Percentiles rank a stretch among this genome's conserved stretches.
These are phyloP conservation scores for Colletotrichum graminicola DNA, from an alignment of 2,329 filamentous ascomycete species.

Conservation along the genomic window DNA sequence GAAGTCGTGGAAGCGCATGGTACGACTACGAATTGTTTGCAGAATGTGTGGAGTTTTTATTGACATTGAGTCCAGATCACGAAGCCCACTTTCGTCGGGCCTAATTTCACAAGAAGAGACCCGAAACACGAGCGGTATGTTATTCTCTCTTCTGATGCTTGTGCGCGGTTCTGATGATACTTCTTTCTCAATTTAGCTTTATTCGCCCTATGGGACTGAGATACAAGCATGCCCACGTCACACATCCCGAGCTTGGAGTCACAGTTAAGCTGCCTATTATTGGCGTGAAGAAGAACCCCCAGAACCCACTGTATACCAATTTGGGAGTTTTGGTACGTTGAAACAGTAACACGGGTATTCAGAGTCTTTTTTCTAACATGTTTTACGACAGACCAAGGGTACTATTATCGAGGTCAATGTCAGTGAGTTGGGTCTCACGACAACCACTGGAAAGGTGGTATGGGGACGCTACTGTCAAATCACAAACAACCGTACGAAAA, in stretches of 20 bases:
- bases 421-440: slow-evolving; percentile 89
- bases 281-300: slow-evolving; percentile 75
- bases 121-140: slow-evolving; percentile 74
- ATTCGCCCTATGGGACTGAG: slow-evolving; percentile 62
- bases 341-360: slow-evolving; percentile 56
- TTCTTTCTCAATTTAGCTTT: slow-evolving; percentile 49
- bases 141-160: not conserved
- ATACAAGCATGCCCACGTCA: slow-evolving; percentile 67
- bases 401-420: slow-evolving; percentile 85
- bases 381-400: not conserved
- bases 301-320: slow-evolving; percentile 91
- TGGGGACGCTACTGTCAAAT: slow-evolving; percentile 90
- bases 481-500: slow-evolving; percentile 48
- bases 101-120: slow-evolving; percentile 88
- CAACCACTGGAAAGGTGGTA: slow-evolving; percentile 90
- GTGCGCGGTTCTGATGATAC: not conserved
- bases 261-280: slow-evolving; percentile 77
- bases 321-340: slow-evolving; percentile 88
- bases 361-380: not conserved
- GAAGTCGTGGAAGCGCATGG: slow-evolving; percentile 82
- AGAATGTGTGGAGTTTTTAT: slow-evolving; percentile 55
- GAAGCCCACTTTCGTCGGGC: slow-evolving; percentile 90
- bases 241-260: slow-evolving; percentile 82
- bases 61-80: slow-evolving; percentile 61
- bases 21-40: slow-evolving; percentile 64